phyloP scores from a whole-genome alignment of 2,329 filamentous ascomycete genomes.

The Colletotrichum sp. region DNA sequence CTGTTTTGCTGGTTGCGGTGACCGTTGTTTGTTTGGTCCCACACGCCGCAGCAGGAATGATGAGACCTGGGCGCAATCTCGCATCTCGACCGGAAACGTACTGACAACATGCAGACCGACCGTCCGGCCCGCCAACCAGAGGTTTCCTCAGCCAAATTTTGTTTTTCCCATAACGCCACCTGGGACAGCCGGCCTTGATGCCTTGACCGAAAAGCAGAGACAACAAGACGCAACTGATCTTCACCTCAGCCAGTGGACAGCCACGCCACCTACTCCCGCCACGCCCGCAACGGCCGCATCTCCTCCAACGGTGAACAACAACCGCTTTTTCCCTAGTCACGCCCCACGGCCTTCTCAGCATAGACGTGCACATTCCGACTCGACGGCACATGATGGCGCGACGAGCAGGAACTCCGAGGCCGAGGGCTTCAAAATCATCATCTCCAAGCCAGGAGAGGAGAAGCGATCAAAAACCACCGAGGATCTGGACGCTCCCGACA shows the following conservation, averaged over 20 bases:
- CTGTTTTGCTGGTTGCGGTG: not conserved
- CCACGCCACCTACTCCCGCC: conserved; percentile 34
- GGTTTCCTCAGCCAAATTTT: conserved; percentile 65
- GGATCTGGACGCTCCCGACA: conserved; percentile 47
- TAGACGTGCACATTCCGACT: conserved; percentile 75
- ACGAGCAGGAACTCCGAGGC: conserved; percentile 59
- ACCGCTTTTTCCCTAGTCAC: conserved; percentile 35
- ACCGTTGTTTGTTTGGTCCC: not conserved
- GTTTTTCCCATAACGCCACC: conserved; percentile 66
- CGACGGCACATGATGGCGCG: conserved; percentile 70
- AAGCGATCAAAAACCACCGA: conserved; percentile 67
- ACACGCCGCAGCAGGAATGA: conserved; percentile 5
- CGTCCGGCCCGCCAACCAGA: conserved; percentile 63
- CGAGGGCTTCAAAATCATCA: conserved; percentile 79
- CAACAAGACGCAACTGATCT: conserved; percentile 28
- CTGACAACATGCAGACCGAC: conserved; percentile 53
- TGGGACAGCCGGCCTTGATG: conserved; percentile 60
- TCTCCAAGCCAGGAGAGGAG: conserved; percentile 71
- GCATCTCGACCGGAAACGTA: conserved; percentile 5
- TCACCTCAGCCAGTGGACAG: conserved; percentile 46
- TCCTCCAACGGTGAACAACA: conserved; percentile 39
- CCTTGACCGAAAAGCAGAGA: conserved; percentile 35
- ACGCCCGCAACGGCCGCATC: conserved; percentile 22
- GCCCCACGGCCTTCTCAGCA: conserved; percentile 39
- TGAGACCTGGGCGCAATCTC: conserved; percentile 9